Percentiles rank a stretch among this genome's conserved stretches.
Evolutionary conservation across 495 filamentous ascomycete genomes (phyloP).

Genomic region (Daldinia decipiens): DNA sequence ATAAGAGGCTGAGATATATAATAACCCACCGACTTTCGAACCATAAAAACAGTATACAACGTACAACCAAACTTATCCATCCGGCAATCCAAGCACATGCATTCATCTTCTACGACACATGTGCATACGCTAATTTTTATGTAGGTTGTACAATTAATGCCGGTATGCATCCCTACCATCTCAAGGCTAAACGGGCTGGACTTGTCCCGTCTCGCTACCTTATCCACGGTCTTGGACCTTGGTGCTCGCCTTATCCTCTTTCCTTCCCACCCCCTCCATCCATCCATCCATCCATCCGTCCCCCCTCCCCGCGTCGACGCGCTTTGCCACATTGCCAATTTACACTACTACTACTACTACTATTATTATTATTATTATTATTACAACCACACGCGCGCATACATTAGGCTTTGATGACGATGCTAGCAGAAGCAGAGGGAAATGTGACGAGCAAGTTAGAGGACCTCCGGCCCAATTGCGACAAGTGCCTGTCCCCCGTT

Average conservation of each 20-base stretch:
- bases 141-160: conserved; percentile 28
- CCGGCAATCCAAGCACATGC: too few relatives aligned
- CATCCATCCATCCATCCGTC: too few relatives aligned
- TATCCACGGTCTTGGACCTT: conserved; percentile 39
- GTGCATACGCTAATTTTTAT: conserved; percentile 14
- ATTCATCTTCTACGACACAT: conserved; percentile 20
- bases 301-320: neutral
- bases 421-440: conserved; percentile 14
- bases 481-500: neutral
- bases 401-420: conserved; percentile 26
- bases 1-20: conserved; percentile 21
- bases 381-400: neutral
- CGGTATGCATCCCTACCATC: conserved; percentile 13
- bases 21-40: conserved; percentile 2
- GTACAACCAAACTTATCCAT: neutral
- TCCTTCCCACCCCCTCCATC: neutral
- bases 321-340: neutral
- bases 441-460: conserved; percentile 25
- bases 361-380: neutral
- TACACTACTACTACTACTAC: neutral
- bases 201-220: conserved; percentile 30
- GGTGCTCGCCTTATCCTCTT: conserved; percentile 12
- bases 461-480: conserved; percentile 14
- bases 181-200: conserved; percentile 9
- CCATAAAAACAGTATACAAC: neutral